Conservation (phyloP, 768 basidiomycete genomes). For the Neoboletus subvelutipes region DNA sequence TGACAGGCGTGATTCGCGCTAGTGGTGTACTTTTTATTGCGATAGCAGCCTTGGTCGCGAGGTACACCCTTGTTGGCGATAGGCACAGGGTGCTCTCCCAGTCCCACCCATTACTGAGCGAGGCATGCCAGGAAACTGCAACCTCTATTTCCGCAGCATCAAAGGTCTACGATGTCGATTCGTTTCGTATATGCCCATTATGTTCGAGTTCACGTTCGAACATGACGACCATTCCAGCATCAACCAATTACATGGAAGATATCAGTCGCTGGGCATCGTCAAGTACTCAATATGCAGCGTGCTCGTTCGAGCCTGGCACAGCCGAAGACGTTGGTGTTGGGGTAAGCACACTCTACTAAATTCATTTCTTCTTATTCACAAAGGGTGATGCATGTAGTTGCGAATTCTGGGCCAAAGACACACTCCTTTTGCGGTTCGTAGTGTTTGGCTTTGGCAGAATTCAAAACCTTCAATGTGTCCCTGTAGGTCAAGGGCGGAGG, state of each 20-base stretch:
- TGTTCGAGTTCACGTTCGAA: background rate
- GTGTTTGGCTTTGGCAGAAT: background rate
- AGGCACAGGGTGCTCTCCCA: background rate
- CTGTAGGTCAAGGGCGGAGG: conserved; percentile 61
- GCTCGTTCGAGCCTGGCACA: conserved; percentile 59
- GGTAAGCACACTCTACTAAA: conserved; percentile 28
- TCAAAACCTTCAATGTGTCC: no score
- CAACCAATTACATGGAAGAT: conserved; percentile 38
- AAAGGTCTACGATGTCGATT: background rate
- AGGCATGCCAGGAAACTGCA: conserved; percentile 4
- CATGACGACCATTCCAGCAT: background rate
- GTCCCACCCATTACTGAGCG: background rate
- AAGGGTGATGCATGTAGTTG: conserved; percentile 1
- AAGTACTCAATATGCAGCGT: conserved; percentile 44
- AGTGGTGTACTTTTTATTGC: background rate
- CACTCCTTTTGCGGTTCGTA: conserved; percentile 29
- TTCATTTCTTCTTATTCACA: background rate
- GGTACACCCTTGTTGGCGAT: background rate
- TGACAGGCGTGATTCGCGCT: background rate
- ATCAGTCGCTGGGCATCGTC: conserved; percentile 54
- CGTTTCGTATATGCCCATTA: background rate
- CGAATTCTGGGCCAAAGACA: conserved; percentile 41
- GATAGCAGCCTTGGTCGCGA: background rate
- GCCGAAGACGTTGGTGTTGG: conserved; percentile 49
- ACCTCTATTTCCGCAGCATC: conserved; percentile 1